Conservation (phyloP, 495 filamentous ascomycete species). For the Ramalina intermedia region DNA sequence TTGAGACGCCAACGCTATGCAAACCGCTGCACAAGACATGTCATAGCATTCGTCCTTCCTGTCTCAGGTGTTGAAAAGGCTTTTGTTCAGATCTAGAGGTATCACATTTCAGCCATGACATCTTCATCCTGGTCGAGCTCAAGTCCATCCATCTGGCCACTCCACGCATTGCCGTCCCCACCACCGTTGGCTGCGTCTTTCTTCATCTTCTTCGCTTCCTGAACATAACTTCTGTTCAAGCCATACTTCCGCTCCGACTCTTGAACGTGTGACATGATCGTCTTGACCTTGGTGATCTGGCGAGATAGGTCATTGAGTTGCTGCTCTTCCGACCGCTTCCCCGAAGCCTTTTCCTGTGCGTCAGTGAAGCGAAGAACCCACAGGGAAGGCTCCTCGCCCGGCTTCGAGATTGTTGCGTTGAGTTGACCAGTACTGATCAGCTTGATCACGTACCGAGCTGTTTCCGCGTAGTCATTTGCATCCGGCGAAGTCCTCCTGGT, state of each 20-base stretch:
- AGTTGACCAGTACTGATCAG: constrained; percentile 41
- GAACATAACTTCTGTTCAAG: constrained; percentile 45
- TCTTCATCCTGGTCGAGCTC: constrained; percentile 45
- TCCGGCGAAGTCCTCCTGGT: constrained; percentile 20
- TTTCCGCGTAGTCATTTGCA: constrained; percentile 28
- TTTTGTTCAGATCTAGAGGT: no score
- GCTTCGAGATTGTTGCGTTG: constrained; percentile 36
- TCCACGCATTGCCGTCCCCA: constrained; percentile 9
- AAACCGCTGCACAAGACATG: neutral
- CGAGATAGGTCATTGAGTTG: constrained; percentile 27
- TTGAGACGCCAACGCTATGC: constrained; percentile 4
- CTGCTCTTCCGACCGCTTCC: constrained; percentile 27
- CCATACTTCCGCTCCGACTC: constrained; percentile 39
- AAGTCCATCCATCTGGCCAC: constrained; percentile 20
- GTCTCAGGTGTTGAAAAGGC: neutral
- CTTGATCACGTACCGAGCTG: constrained; percentile 33
- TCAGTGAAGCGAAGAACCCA: constrained; percentile 26
- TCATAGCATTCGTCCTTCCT: no score
- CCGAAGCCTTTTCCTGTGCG: constrained; percentile 7
- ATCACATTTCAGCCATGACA: constrained; percentile 40
- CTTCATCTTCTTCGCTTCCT: constrained; percentile 30
- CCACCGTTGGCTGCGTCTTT: constrained; percentile 22
- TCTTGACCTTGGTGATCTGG: constrained; percentile 23
- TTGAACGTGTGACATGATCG: constrained; percentile 28
- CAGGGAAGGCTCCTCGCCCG: constrained; percentile 27